Evolutionary conservation across 1,139 yeast genomes (phyloP).

Genomic region (Tardiomyces digboiensis): DNA sequence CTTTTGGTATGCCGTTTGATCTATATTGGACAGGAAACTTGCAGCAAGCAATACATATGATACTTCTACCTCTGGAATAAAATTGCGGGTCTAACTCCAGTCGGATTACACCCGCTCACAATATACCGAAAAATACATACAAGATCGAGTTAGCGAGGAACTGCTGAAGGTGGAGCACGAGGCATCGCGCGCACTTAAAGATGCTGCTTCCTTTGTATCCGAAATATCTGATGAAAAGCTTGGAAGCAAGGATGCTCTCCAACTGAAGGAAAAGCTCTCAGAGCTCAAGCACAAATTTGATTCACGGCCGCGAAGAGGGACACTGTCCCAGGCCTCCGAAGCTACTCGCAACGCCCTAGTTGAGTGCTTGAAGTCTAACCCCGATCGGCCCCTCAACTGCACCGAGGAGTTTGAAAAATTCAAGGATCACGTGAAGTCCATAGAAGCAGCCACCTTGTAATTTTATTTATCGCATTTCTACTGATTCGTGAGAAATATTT

Average conservation of each 20-base stretch:
- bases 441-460: background rate
- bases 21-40: too few relatives aligned
- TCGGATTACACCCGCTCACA: conserved; percentile 79
- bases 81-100: conserved; percentile 62
- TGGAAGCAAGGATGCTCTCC: conserved; percentile 20
- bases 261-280: conserved; percentile 33
- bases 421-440: conserved; percentile 8
- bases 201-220: conserved; percentile 20
- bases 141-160: conserved; percentile 63
- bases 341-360: conserved; percentile 49
- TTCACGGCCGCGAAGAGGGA: conserved; percentile 27
- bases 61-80: too few relatives aligned
- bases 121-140: conserved; percentile 66
- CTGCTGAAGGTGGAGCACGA: conserved; percentile 53
- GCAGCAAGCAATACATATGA: too few relatives aligned
- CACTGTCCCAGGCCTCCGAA: conserved; percentile 29
- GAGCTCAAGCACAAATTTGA: conserved; percentile 32
- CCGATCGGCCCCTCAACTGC: conserved; percentile 73
- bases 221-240: conserved; percentile 17
- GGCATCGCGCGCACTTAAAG: conserved; percentile 45
- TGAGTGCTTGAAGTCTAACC: conserved; percentile 58
- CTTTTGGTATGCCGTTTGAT: too few relatives aligned
- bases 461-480: too few relatives aligned
- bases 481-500: too few relatives aligned
- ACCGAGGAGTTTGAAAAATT: conserved; percentile 66